Conservation (phyloP, 345 rosid species). For the Citrus mangshanensis region DNA sequence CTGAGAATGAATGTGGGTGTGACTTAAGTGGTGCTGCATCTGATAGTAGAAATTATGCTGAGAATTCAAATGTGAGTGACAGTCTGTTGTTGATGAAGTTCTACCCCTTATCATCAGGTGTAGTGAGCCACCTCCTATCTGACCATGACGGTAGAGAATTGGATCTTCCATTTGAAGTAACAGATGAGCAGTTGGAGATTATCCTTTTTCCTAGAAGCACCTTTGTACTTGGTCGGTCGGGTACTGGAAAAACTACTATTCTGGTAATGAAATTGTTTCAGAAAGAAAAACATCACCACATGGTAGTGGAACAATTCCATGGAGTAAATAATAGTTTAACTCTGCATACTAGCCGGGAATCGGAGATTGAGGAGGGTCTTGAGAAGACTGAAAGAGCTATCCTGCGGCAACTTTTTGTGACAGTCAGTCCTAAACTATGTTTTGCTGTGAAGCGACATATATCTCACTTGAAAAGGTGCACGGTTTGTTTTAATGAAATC, state of each 20-base stretch:
- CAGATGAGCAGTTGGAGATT: constrained; percentile 39
- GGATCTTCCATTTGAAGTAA: constrained; percentile 51
- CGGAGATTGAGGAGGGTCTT: not conserved
- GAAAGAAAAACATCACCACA: constrained; percentile 30
- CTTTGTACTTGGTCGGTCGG: constrained; percentile 52
- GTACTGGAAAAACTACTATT: constrained; percentile 60
- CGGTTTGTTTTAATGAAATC: no score
- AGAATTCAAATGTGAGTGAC: constrained; percentile 43
- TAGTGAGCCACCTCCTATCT: constrained; percentile 37
- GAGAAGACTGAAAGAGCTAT: constrained; percentile 6
- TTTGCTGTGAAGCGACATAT: constrained; percentile 42
- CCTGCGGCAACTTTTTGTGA: constrained; percentile 52
- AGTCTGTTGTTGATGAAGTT: constrained; percentile 54
- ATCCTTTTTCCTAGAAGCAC: constrained; percentile 36
- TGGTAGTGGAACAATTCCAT: constrained; percentile 12
- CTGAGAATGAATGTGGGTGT: constrained; percentile 13
- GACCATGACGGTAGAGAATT: constrained; percentile 36
- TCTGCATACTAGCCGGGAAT: not conserved
- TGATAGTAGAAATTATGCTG: constrained; percentile 23
- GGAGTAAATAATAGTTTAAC: not conserved
- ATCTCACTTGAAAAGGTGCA: not conserved
- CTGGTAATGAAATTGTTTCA: constrained; percentile 41
- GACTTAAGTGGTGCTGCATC: constrained; percentile 2
- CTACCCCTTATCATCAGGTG: constrained; percentile 37
- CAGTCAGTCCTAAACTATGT: constrained; percentile 47